phyloP scores from a whole-genome alignment of 2,329 filamentous ascomycete genomes.

The Gyromitra esculenta region DNA sequence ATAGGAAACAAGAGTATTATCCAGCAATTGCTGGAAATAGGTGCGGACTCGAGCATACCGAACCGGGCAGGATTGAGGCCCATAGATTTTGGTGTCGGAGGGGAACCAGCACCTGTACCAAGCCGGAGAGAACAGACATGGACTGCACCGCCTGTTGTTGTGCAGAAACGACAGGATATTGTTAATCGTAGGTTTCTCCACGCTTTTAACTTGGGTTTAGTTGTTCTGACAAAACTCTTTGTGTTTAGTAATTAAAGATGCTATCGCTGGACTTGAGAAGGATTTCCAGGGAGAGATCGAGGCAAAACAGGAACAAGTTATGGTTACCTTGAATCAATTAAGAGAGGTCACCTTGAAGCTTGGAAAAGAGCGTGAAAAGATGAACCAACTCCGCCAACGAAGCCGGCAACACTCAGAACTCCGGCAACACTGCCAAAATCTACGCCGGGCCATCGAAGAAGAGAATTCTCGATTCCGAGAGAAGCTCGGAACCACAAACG shows the following conservation, averaged over 20 bases:
- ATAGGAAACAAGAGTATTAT: slow-evolving; percentile 96
- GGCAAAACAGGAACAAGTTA: slow-evolving; percentile 83
- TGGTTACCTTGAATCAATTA: slow-evolving; percentile 81
- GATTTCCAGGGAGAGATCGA: slow-evolving; percentile 83
- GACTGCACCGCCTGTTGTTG: slow-evolving; percentile 67
- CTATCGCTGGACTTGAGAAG: slow-evolving; percentile 79
- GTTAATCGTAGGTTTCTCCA: slow-evolving; percentile 72
- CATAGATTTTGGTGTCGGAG: slow-evolving; percentile 92
- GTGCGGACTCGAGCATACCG: slow-evolving; percentile 88
- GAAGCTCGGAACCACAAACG: slow-evolving; percentile 63
- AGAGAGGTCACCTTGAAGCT: slow-evolving; percentile 81
- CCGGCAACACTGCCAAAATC: slow-evolving; percentile 75
- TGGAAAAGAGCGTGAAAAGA: slow-evolving; percentile 76
- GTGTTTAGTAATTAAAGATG: slow-evolving; percentile 76
- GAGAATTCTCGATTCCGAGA: slow-evolving; percentile 68
- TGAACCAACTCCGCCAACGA: slow-evolving; percentile 76
- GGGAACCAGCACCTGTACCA: slow-evolving; percentile 66
- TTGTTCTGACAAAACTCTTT: slow-evolving; percentile 60
- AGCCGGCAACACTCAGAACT: slow-evolving; percentile 71
- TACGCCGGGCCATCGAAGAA: slow-evolving; percentile 77
- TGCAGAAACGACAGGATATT: slow-evolving; percentile 82
- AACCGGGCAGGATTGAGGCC: slow-evolving; percentile 90
- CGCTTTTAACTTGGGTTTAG: slow-evolving; percentile 21
- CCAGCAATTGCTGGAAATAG: slow-evolving; percentile 93
- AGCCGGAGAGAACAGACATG: slow-evolving; percentile 61